Evolutionary conservation across 352 stramenopile genomes (phyloP).

Genomic region (Globisporangium cylindrosporum): DNA sequence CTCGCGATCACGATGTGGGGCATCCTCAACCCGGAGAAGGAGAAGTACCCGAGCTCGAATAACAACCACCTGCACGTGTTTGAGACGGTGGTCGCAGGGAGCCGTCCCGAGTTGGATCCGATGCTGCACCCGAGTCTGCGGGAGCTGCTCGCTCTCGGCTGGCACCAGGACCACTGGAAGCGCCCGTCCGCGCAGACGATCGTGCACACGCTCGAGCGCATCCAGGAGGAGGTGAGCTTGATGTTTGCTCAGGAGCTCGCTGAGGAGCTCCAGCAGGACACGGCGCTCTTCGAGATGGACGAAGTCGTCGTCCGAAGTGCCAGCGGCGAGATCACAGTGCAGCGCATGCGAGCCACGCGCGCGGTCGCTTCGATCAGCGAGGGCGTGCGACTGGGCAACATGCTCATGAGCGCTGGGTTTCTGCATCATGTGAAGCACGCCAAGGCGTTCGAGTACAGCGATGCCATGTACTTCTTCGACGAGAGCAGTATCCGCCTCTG

Average conservation of each 20-base stretch:
- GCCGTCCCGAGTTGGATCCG: slow-evolving; percentile 30
- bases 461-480: slow-evolving; percentile 51
- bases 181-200: slow-evolving; percentile 43
- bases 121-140: slow-evolving; percentile 30
- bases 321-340: slow-evolving; percentile 17
- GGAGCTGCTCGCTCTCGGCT: slow-evolving; percentile 35
- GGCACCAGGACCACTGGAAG: slow-evolving; percentile 35
- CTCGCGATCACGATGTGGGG: slow-evolving; percentile 78
- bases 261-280: slow-evolving; percentile 31
- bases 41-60: slow-evolving; percentile 45
- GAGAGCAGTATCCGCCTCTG: slow-evolving; percentile 33
- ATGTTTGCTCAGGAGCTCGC: slow-evolving; percentile 36
- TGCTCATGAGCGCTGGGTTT: slow-evolving; percentile 52
- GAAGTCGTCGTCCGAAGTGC: slow-evolving; percentile 26
- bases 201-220: slow-evolving; percentile 36
- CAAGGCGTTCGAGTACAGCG: slow-evolving; percentile 33
- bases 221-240: slow-evolving; percentile 42
- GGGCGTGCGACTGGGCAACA: slow-evolving; percentile 43
- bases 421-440: slow-evolving; percentile 54
- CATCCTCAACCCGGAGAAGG: slow-evolving; percentile 40
- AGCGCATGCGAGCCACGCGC: slow-evolving; percentile 36
- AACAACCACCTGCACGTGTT: slow-evolving; percentile 57
- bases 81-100: slow-evolving; percentile 39
- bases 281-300: slow-evolving; percentile 19
- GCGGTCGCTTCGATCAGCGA: slow-evolving; percentile 35